Base-by-base conservation (phyloP, 495 filamentous ascomycete genomes). In the Penicillium antarcticum region DNA sequence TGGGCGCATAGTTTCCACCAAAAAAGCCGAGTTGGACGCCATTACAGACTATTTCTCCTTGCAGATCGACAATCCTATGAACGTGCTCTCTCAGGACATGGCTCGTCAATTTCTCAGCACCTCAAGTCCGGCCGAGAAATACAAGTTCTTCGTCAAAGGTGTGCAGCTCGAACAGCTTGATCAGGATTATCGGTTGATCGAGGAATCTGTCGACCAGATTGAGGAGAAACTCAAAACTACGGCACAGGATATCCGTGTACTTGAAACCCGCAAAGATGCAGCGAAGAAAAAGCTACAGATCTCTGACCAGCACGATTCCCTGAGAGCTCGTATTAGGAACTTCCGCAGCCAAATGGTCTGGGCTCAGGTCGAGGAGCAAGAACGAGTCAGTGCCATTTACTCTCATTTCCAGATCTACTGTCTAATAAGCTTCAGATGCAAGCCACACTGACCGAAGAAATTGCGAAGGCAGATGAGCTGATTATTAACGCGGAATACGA, bases 31-130 rank as follows among this genome's bases (percentile, higher is more conserved):
- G 55, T 76, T 99, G n/a, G 92, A 97, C 51, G 85, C 94, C 36
- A 91, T 99, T 36, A 85, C 88, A 44, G 95, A 99, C 63, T 92
- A 86, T 63, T 97, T 88, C 64, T 86, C 87, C 31, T 78, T 99
- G 12, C 94, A 97, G 65, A 87, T 99, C 32, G 94, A 97, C 64
- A 99, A 99, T 52, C 94, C 94, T 0, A 87, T 99, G 73, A 99
- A 95, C 54, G 87, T 97, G n/a, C 80, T 99, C 23, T 96, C 92
- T 2, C 94, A 99, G 68, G 94, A 99, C 62, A 87, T 88, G 67
- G 94, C 94, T 29, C 87, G 92, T 13, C 87, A 95, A 51, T 99
- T 99, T 62, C 78, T 99, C 8, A 95, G 89, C 65, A 77, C 83
- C 18, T 94, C 95, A 17, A 87, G 79, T 17, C 80, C 91, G 4